Percentiles rank a stretch among this genome's conserved stretches.
These are phyloP conservation scores for Colletotrichum sp. DNA, from an alignment of 2,329 filamentous ascomycete species.

Conservation along the genomic window DNA sequence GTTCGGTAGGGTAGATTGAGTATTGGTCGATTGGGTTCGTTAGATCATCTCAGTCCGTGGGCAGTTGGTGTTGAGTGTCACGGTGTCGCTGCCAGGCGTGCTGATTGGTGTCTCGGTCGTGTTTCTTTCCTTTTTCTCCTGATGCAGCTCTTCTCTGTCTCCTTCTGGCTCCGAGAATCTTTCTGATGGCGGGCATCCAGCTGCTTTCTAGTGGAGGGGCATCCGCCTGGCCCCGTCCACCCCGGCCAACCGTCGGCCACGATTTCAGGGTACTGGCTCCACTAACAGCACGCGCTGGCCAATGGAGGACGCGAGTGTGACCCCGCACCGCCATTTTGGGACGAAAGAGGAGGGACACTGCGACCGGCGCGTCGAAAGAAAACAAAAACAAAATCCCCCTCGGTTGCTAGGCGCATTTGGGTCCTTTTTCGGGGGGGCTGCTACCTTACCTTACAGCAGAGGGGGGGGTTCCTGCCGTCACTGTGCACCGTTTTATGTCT, in stretches of 20 bases:
- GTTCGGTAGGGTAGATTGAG: not conserved
- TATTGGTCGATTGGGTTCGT: not conserved
- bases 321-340: constrained; percentile 7
- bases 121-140: not conserved
- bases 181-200: not conserved
- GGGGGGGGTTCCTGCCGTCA: not conserved
- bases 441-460: not conserved
- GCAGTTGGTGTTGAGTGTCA: not conserved
- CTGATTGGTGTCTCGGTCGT: not conserved
- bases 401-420: constrained; percentile 30
- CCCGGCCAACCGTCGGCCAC: not conserved
- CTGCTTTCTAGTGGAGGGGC: constrained; percentile 13
- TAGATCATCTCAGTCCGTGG: not conserved
- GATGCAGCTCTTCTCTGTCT: not conserved
- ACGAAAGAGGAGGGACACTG: not conserved
- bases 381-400: constrained; percentile 30
- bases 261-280: not conserved
- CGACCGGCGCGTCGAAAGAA: constrained; percentile 28
- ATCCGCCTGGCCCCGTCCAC: not conserved
- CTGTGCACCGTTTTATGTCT: not conserved
- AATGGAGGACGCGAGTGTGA: not conserved
- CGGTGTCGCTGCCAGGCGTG: not conserved
- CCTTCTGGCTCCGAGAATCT: not conserved
- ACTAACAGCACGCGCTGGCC: not conserved
- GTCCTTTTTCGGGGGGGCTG: not conserved